phyloP scores from a whole-genome alignment of 2,329 filamentous ascomycete species.

The Cercospora sesami region DNA sequence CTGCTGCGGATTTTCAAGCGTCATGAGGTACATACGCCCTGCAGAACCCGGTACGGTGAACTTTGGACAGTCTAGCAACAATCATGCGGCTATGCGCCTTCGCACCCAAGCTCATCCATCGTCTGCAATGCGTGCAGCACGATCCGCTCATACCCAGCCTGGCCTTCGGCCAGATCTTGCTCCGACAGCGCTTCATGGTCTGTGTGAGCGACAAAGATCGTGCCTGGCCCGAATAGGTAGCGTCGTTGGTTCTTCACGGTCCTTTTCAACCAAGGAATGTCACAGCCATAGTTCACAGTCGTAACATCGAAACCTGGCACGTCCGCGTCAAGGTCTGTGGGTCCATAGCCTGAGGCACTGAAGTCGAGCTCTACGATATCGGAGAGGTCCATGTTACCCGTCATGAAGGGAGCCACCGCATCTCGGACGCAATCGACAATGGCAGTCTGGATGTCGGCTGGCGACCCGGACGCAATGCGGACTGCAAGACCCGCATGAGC shows the following conservation, averaged over 20 bases:
- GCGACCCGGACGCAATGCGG: neutral
- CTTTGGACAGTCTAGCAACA: no score
- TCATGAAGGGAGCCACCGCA: neutral
- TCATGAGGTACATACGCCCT: no score
- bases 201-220: constrained; percentile 83
- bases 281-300: constrained; percentile 89
- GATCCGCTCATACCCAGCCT: neutral
- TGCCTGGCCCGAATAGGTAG: constrained; percentile 63
- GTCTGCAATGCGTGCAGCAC: neutral
- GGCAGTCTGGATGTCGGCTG: neutral
- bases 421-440: neutral
- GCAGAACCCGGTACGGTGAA: no score
- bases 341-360: constrained; percentile 62
- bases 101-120: neutral
- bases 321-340: constrained; percentile 75
- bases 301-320: constrained; percentile 81
- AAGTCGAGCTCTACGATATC: neutral
- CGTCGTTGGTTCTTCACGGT: constrained; percentile 58
- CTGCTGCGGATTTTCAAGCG: no score
- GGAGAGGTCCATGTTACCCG: neutral
- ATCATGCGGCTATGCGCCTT: neutral
- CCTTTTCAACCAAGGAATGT: constrained; percentile 64
- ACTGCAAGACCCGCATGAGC: neutral
- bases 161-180: constrained; percentile 48
- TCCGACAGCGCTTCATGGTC: constrained; percentile 65